phyloP scores from a whole-genome alignment of 768 basidiomycete species.

The Tylopilus rubrobrunneus region DNA sequence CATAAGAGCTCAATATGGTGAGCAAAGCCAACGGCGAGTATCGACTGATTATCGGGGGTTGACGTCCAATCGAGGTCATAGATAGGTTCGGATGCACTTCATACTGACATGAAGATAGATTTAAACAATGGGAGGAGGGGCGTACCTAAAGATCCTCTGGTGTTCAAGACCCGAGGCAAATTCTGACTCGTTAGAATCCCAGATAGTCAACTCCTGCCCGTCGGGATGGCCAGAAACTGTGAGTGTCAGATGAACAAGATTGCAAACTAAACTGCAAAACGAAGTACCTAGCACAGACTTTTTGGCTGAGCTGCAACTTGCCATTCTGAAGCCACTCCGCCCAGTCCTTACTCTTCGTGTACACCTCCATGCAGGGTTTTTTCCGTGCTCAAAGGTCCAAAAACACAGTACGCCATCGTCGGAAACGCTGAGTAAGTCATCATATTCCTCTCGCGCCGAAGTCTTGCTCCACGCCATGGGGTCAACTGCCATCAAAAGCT shows the following conservation, averaged over 20 bases:
- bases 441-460: slow-evolving; percentile 49
- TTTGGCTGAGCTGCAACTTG: slow-evolving; percentile 85
- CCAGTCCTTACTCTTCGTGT: slow-evolving; percentile 76
- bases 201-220: slow-evolving; percentile 84
- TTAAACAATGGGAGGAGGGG: neutral
- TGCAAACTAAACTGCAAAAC: slow-evolving; percentile 9
- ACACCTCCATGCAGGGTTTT: slow-evolving; percentile 49
- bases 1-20: slow-evolving; percentile 83
- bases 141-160: slow-evolving; percentile 56
- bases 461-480: slow-evolving; percentile 78
- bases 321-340: slow-evolving; percentile 59
- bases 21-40: slow-evolving; percentile 84
- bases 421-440: slow-evolving; percentile 77
- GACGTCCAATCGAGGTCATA: slow-evolving; percentile 92
- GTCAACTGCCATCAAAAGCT: slow-evolving; percentile 72
- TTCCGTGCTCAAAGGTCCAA: slow-evolving; percentile 64
- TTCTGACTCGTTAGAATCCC: slow-evolving; percentile 94
- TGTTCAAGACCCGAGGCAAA: slow-evolving; percentile 90
- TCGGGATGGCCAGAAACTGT: slow-evolving; percentile 58
- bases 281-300: slow-evolving; percentile 81
- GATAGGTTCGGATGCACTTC: slow-evolving; percentile 49
- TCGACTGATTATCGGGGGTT: slow-evolving; percentile 84
- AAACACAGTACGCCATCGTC: slow-evolving; percentile 78
- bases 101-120: neutral
- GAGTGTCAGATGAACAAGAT: slow-evolving; percentile 2